Conservation (phyloP, 257 asterid species). For the Plantago elongata region DNA sequence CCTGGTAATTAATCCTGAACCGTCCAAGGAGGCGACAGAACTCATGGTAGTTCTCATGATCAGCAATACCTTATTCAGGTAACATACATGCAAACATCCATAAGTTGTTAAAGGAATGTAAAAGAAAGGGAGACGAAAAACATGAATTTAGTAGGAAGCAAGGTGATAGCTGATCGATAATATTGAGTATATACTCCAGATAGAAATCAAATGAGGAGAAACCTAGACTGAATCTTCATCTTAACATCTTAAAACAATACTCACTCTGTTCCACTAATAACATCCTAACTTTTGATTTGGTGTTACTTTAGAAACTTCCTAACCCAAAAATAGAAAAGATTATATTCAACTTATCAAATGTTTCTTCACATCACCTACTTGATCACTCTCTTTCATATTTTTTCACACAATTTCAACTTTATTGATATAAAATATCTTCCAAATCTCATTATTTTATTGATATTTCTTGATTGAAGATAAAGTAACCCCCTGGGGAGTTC, state of each 20-base stretch:
- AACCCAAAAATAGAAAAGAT: too few species aligned
- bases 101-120: slow-evolving; percentile 16
- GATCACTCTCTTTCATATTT: too few species aligned
- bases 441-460: too few species aligned
- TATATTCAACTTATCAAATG: too few species aligned
- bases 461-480: too few species aligned
- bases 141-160: background rate
- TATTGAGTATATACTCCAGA: background rate
- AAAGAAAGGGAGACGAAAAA: background rate
- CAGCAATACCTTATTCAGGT: slow-evolving; percentile 73
- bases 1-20: slow-evolving; percentile 95
- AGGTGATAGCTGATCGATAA: slow-evolving; percentile 5
- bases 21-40: slow-evolving; percentile 99
- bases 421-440: too few species aligned
- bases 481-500: too few species aligned
- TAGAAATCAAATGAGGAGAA: background rate
- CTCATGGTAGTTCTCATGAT: slow-evolving; percentile 97
- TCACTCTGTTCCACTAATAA: too few species aligned
- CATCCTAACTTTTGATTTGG: too few species aligned
- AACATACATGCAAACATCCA: slow-evolving; percentile 24
- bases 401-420: too few species aligned
- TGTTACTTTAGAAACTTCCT: too few species aligned
- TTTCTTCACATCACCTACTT: too few species aligned
- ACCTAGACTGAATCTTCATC: slow-evolving; percentile 4
- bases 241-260: slow-evolving; percentile 5